These are phyloP conservation scores for Trichophyton benhamiae DNA, from an alignment of 2,329 filamentous ascomycete genomes.

Conservation along the genomic window DNA sequence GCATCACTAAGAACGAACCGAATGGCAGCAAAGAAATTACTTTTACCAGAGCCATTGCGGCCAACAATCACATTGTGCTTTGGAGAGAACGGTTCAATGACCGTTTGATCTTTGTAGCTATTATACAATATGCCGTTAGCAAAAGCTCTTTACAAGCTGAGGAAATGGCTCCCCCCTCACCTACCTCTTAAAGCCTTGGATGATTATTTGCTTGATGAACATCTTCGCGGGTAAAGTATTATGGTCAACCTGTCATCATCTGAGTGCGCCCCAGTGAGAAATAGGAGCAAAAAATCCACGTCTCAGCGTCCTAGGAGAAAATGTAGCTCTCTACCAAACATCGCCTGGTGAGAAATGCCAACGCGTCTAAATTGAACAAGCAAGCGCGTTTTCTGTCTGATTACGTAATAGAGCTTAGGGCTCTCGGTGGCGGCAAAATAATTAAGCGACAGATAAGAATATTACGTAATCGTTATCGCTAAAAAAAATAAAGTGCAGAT, in stretches of 20 bases:
- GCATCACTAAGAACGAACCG: constrained; percentile 97
- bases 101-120: constrained; percentile 98
- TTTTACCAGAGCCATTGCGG: constrained; percentile 98
- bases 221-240: constrained; percentile 40
- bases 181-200: constrained; percentile 98
- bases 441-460: neutral
- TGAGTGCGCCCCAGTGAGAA: neutral
- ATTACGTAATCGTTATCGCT: neutral
- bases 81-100: constrained; percentile 94
- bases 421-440: neutral
- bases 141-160: neutral
- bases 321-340: neutral
- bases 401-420: neutral
- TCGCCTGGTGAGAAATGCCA: neutral
- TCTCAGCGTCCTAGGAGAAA: neutral
- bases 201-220: constrained; percentile 99
- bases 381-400: neutral
- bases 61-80: constrained; percentile 98
- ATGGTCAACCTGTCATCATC: neutral
- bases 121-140: constrained; percentile 10
- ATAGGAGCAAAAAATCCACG: neutral
- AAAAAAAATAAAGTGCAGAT: neutral
- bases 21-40: constrained; percentile 98
- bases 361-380: neutral
- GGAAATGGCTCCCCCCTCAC: constrained; percentile 13